These are phyloP conservation scores for Yarrowia phangngaensis DNA, from an alignment of 805 yeast species.

Conservation along the genomic window DNA sequence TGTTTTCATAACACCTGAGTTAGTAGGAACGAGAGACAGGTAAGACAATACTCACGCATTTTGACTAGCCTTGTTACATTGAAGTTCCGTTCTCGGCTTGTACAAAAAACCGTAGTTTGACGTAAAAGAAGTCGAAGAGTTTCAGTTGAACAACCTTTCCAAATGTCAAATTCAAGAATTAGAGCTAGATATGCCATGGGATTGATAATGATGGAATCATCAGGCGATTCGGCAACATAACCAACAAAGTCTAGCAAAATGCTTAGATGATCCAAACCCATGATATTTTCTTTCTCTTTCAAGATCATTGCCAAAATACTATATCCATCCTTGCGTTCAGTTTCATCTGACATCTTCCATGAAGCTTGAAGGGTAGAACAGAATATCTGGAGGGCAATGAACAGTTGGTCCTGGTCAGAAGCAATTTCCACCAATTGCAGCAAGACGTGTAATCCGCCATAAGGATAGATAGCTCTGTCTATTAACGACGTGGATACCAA, in stretches of 20 bases:
- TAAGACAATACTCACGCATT: slow-evolving; percentile 40
- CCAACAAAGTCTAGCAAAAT: slow-evolving; percentile 54
- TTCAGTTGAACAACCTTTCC: slow-evolving; percentile 46
- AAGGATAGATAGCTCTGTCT: slow-evolving; percentile 21
- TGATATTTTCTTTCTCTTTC: slow-evolving; percentile 31
- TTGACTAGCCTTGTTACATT: slow-evolving; percentile 53
- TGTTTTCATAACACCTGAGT: slow-evolving; percentile 40
- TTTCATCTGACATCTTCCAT: slow-evolving; percentile 25
- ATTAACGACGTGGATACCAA: not conserved
- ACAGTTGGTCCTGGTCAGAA: not conserved
- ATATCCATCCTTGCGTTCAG: slow-evolving; percentile 19
- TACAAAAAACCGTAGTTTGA: slow-evolving; percentile 56
- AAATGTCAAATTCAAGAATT: slow-evolving; percentile 60
- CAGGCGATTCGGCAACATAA: slow-evolving; percentile 48
- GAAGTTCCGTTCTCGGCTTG: slow-evolving; percentile 49
- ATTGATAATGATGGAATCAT: slow-evolving; percentile 56
- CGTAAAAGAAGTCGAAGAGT: slow-evolving; percentile 52
- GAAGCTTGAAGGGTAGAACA: slow-evolving; percentile 5
- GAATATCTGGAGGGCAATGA: slow-evolving; percentile 10
- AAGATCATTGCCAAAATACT: slow-evolving; percentile 18
- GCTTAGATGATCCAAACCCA: slow-evolving; percentile 39
- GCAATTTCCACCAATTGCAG: slow-evolving; percentile 13
- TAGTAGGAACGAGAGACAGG: not conserved
- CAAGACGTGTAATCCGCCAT: slow-evolving; percentile 18
- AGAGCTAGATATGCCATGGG: slow-evolving; percentile 54